Evolutionary conservation across 495 filamentous ascomycete species (phyloP), one percentile per base, ranked within the genome.

Genomic region (Staphylotrichum longicolle): DNA sequence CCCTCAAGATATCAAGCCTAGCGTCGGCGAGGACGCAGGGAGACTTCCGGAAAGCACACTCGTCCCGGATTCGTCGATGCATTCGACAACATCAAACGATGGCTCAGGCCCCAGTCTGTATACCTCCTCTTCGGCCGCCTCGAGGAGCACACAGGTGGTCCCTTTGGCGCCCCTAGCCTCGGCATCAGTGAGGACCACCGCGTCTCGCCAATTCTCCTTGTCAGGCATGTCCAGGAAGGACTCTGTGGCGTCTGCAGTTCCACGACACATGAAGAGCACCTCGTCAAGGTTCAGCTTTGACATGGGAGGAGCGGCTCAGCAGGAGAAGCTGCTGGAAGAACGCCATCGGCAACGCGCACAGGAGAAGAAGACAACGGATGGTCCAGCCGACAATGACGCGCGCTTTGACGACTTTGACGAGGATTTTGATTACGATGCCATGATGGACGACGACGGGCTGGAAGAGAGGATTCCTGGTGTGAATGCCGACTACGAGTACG

Each of bases 251-350:
- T 82, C 82, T 3, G 83, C 85, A 0, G 45, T 82, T 15, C 89
- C 90, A 0, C 88, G 80, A 64, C 91, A 93, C 71, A 86, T 92
- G 71, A 92, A 88, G 65, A 93, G 90, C 71, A 93, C 88, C 56
- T 89, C 91, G 0, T 95, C 91, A 3, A 80, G 92, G 9, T 96
- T 97, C 66, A 95, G 91, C 68, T 97, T 97, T 67, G 91, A 96
- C 67, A 90, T 96, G 82, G 85, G 88, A n/a, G 91, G 89, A 39
- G 86, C 90, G 12, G 86, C 88, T 5, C 82, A 82, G 10, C 86
- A 96, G 70, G 92, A 97, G 71, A 87, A 86, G 68, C 68, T 93
- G 3, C 73, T 97, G 14, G 92, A 97, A 75, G 91, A 96, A 69
- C 86, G 90, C 44, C 89, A 94, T 65, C 86, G 89, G 56, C 83